Conservation (phyloP, 257 asterid genomes). For the Solanum chaucha region DNA sequence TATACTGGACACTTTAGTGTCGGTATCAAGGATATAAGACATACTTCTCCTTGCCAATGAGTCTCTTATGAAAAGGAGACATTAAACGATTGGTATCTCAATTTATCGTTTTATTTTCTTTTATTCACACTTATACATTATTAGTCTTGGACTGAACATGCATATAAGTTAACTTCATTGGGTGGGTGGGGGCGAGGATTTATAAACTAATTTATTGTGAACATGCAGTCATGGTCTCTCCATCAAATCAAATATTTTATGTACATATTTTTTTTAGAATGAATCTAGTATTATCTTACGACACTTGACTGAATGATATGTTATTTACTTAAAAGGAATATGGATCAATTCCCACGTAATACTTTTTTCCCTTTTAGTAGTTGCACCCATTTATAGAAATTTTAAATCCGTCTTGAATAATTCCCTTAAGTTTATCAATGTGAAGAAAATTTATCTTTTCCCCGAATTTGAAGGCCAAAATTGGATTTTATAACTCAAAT, state of each 20-base stretch:
- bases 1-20: not conserved
- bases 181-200: not conserved
- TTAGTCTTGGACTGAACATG: not conserved
- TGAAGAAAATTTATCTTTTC: not conserved
- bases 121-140: not conserved
- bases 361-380: not conserved
- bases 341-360: not conserved
- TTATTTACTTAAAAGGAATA: too few relatives aligned
- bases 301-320: not conserved
- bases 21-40: not conserved
- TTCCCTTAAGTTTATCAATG: not conserved
- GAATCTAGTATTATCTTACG: not conserved
- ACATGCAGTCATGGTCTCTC: not conserved
- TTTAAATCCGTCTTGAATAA: not conserved
- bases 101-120: not conserved
- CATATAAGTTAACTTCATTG: not conserved
- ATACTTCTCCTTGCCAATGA: not conserved
- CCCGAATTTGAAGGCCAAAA: not conserved
- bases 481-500: not conserved
- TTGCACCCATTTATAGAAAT: not conserved
- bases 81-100: not conserved
- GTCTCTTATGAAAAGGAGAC: not conserved
- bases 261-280: too few relatives aligned
- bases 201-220: not conserved
- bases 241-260: not conserved